Evolutionary conservation across 352 stramenopile genomes (phyloP), one percentile per base, ranked within the genome.

Genomic region (Pythium plurisporium): DNA sequence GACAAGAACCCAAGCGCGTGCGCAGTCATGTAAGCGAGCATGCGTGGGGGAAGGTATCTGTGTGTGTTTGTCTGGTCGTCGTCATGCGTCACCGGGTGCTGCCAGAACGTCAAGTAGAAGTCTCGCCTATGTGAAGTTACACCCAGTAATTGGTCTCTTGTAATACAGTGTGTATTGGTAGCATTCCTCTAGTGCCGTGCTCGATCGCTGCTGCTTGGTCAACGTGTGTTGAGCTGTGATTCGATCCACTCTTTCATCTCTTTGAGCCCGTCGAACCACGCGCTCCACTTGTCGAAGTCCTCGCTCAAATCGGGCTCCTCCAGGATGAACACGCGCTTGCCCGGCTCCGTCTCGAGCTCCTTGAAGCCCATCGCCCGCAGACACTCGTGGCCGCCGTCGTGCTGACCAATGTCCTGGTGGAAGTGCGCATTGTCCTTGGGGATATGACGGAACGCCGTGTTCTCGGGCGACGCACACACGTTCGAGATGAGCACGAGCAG

Each of bases 181-280:
- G n/a, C n/a, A n/a, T n/a, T n/a, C n/a, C n/a, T n/a, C n/a, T n/a
- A n/a, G n/a, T n/a, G n/a, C n/a, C n/a, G n/a, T n/a, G n/a, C n/a
- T n/a, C n/a, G n/a, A n/a, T n/a, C n/a, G n/a, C n/a, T n/a, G n/a
- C n/a, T n/a, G n/a, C n/a, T n/a, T n/a, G n/a, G n/a, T 27, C 46
- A 40, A 25, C 3, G 43, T 37, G 22, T 15, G 7, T 52, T 40
- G 23, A 22, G 20, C 31, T 41, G 19, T 12, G 10, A 34, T 11
- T 59, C 58, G 23, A 65, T 23, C 42, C 30, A 49, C 25, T 65
- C 70, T 51, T 78, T 76, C 73, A 91, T 79, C 29, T 69, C 75
- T 55, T 85, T 90, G 12, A 94, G 61, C 17, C 63, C 66, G 33
- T 92, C 80, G 59, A 92, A 94, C 84, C 84, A 94, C 30, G 67